These are phyloP conservation scores for Orbilia quercus DNA, from an alignment of 2,329 filamentous ascomycete species.

Conservation along the genomic window DNA sequence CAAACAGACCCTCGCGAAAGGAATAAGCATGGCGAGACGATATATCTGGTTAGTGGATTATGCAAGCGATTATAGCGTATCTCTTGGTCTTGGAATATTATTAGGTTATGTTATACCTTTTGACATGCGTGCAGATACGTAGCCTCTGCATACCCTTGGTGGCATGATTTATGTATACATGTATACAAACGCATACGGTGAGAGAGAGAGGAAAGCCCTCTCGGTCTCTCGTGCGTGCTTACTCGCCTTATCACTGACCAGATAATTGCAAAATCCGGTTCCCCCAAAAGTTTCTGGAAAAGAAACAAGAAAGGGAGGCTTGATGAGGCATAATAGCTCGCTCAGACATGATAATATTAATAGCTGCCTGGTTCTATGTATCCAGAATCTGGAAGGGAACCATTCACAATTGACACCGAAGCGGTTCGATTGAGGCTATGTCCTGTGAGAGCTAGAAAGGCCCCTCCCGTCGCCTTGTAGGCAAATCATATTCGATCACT, in stretches of 20 bases:
- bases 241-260: constrained; percentile 16
- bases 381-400: background rate
- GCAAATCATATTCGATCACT: constrained; percentile 31
- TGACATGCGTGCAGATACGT: constrained; percentile 55
- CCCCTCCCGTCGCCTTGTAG: constrained; percentile 32
- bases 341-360: background rate
- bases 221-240: constrained; percentile 20
- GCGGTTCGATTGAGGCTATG: constrained; percentile 48
- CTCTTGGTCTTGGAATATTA: constrained; percentile 34
- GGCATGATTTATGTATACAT: constrained; percentile 32
- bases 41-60: constrained; percentile 44
- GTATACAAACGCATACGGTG: no score
- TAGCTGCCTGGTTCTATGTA: constrained; percentile 20
- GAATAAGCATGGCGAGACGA: constrained; percentile 50
- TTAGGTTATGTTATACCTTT: constrained; percentile 49
- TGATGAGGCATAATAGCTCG: background rate
- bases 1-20: constrained; percentile 36
- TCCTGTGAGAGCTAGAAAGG: constrained; percentile 15
- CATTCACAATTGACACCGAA: constrained; percentile 41
- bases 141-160: constrained; percentile 35
- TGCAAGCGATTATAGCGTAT: constrained; percentile 52
- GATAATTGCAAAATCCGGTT: background rate
- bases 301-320: constrained; percentile 4
- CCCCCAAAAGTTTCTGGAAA: constrained; percentile 11
- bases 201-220: no score